These are phyloP conservation scores for Rhizoctonia solani DNA, from an alignment of 1,284 basidiomycete genomes.

Conservation along the genomic window DNA sequence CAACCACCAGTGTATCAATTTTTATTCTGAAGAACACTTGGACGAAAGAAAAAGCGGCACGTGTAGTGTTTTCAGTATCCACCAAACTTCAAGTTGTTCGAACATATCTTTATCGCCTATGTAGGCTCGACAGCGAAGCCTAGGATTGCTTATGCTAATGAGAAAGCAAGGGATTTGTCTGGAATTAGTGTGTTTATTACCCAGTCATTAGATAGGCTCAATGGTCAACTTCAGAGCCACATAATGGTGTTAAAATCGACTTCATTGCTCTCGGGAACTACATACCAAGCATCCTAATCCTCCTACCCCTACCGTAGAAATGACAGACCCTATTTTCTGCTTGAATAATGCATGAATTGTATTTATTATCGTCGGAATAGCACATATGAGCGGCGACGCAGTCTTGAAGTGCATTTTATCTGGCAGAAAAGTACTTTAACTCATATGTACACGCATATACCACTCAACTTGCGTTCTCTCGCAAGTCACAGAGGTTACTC, in stretches of 20 bases:
- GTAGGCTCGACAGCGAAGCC: no score
- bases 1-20: constrained; percentile 37
- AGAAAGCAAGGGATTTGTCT: no score
- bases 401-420: constrained; percentile 39
- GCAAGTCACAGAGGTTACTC: constrained; percentile 11
- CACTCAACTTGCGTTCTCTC: constrained; percentile 26
- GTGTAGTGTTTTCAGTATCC: background rate
- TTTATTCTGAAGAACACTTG: constrained; percentile 22
- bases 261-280: constrained; percentile 40
- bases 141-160: no score
- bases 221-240: background rate
- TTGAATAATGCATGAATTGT: constrained; percentile 29
- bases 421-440: constrained; percentile 36
- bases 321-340: constrained; percentile 31
- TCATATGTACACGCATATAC: constrained; percentile 35
- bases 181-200: no score
- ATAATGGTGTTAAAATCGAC: background rate
- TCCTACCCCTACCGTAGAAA: constrained; percentile 41
- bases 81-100: background rate
- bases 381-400: constrained; percentile 41
- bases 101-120: constrained; percentile 32
- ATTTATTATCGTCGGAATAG: constrained; percentile 39
- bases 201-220: no score
- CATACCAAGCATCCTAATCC: constrained; percentile 38
- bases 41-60: constrained; percentile 13